Evolutionary conservation across 140 eudicot genomes (phyloP).

Genomic region (Flaveria floridana): DNA sequence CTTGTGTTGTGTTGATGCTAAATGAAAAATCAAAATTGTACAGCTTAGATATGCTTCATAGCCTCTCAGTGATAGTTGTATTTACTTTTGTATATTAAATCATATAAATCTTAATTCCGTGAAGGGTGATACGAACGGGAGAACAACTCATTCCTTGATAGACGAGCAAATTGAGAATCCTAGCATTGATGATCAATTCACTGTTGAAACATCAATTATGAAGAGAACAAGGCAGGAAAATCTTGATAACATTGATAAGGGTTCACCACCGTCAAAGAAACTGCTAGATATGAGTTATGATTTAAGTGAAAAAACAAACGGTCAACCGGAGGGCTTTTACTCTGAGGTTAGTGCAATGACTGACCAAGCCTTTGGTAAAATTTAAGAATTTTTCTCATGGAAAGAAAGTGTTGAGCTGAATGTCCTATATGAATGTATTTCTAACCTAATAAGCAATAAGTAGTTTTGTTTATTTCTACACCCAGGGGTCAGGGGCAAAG

Average conservation of each 20-base stretch:
- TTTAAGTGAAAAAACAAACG: slow-evolving; percentile 26
- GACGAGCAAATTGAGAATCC: slow-evolving; percentile 34
- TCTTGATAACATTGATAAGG: slow-evolving; percentile 23
- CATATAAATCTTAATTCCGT: slow-evolving; percentile 17
- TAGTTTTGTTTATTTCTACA: slow-evolving; percentile 19
- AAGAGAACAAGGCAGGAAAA: slow-evolving; percentile 33
- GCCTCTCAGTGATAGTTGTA: neutral
- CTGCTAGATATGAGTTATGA: slow-evolving; percentile 26
- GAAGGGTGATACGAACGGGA: slow-evolving; percentile 33
- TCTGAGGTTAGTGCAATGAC: slow-evolving; percentile 22
- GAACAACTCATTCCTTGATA: slow-evolving; percentile 24
- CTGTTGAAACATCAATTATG: slow-evolving; percentile 23
- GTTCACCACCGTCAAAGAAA: slow-evolving; percentile 34
- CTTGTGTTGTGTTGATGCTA: neutral
- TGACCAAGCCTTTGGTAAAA: slow-evolving; percentile 33
- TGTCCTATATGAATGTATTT: slow-evolving; percentile 9
- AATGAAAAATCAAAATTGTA: neutral
- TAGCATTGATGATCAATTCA: slow-evolving; percentile 36
- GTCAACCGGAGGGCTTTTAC: slow-evolving; percentile 5
- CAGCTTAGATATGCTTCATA: neutral
- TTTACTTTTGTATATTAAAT: neutral
- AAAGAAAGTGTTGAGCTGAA: slow-evolving; percentile 50
- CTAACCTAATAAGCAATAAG: slow-evolving; percentile 10
- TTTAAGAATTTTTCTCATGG: slow-evolving; percentile 38
- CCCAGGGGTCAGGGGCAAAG: slow-evolving; percentile 13